Evolutionary conservation across 176 grass and related monocot species (phyloP), one percentile per base, ranked within the genome.

Genomic region (Lolium multiflorum): DNA sequence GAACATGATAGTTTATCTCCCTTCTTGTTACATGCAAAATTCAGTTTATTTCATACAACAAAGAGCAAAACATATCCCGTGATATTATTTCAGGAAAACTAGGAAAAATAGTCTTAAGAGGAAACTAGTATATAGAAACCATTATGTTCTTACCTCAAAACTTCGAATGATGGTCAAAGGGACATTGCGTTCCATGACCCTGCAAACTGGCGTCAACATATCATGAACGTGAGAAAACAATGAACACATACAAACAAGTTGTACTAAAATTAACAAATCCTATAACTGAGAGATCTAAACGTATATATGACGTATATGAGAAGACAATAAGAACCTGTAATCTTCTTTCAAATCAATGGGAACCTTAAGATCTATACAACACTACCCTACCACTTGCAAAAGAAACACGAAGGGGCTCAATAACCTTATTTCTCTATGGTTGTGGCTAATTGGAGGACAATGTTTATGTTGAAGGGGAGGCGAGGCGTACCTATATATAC

Each of bases 121-220:
- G 31, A 4, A 82, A 6, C 41, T 57, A 83, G 7, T 25, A 16
- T 43, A 39, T 26, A 21, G 81, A 28, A 46, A 72, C 38, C 66
- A 47, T 73, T 47, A 26, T 18, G 28, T 77, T 77, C 31, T 44
- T 85, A 82, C 83, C 83, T 90, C 49, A 2, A 47, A 66, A 66
- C 48, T 85, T 22, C 4, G 48, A 89, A 75, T 22, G 4, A 50
- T 71, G 37, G 47, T 69, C 67, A 66, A 59, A 70, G 51, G 11
- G 13, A 12, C 39, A 82, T 25, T 15, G 12, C 0, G 15, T 8
- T 41, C 26, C 11, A n/a, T 17, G 15, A 13, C 60, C 78, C 88
- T 86, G 21, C 17, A 69, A 68, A 37, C 11, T 43, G 51, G 4
- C 6, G 12, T 61, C 0, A 3, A 11, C 22, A 67, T 41, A 67